Conservation (phyloP, 805 yeast genomes). For the Yamadazyma kitorensis region DNA sequence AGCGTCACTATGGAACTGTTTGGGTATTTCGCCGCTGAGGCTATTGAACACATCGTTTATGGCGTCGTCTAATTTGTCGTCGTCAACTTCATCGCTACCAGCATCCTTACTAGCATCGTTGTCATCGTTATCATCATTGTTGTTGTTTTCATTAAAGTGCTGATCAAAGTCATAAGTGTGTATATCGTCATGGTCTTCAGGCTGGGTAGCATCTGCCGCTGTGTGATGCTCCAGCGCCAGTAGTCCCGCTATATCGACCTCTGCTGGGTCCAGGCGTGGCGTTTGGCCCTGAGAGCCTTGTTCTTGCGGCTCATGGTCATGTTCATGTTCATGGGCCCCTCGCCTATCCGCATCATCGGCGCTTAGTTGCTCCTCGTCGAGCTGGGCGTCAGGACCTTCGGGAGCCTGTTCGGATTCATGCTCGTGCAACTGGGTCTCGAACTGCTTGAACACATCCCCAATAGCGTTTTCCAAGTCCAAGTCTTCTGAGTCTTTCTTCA, state of each 20-base stretch:
- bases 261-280: no score
- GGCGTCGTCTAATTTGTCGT: constrained; percentile 23
- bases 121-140: background rate
- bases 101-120: background rate
- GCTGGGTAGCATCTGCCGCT: no score
- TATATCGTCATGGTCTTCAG: no score
- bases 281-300: no score
- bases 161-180: no score
- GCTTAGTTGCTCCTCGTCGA: background rate
- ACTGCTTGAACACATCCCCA: constrained; percentile 37
- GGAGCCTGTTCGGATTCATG: background rate
- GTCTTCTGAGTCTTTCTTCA: constrained; percentile 13
- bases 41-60: constrained; percentile 27
- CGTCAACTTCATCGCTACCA: constrained; percentile 8
- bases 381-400: background rate
- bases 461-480: constrained; percentile 32
- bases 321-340: background rate
- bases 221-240: no score
- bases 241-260: no score
- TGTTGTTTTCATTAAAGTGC: no score
- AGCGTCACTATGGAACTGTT: background rate
- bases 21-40: background rate
- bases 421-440: constrained; percentile 16
- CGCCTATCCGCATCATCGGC: no score
- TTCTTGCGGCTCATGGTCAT: no score